Percentiles rank a stretch among this genome's conserved stretches.
These are phyloP conservation scores for Rhizopogon vesiculosus DNA, from an alignment of 768 basidiomycete species.

Conservation along the genomic window DNA sequence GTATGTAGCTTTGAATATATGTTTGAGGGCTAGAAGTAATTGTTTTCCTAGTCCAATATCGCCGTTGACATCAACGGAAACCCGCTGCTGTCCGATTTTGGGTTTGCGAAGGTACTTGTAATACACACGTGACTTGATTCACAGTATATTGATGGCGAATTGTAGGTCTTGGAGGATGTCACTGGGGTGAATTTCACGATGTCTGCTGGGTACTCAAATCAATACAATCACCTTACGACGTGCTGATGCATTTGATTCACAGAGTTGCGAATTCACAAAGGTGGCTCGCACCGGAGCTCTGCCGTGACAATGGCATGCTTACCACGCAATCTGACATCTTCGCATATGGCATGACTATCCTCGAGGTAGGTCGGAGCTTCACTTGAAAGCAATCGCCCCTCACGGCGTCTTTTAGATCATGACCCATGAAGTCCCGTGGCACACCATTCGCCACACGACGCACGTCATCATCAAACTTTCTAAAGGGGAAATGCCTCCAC, in stretches of 20 bases:
- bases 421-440: conserved; percentile 50
- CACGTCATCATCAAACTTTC: conserved; percentile 43
- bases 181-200: conserved; percentile 56
- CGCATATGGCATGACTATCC: conserved; percentile 51
- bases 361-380: conserved; percentile 43
- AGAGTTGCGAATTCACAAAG: conserved; percentile 30
- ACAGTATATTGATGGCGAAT: conserved; percentile 1
- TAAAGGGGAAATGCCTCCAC: conserved; percentile 36
- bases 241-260: not conserved
- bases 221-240: not conserved
- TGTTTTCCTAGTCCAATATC: conserved; percentile 38
- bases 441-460: conserved; percentile 45
- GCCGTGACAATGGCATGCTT: conserved; percentile 42
- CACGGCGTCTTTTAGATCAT: conserved; percentile 32
- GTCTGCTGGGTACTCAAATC: conserved; percentile 22
- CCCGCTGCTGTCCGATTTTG: conserved; percentile 54
- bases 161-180: conserved; percentile 51
- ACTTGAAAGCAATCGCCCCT: no score
- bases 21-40: not conserved
- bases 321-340: conserved; percentile 49
- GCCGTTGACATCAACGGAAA: conserved; percentile 38
- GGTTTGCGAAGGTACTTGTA: conserved; percentile 43
- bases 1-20: conserved; percentile 23
- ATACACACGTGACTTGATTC: not conserved
- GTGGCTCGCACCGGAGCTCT: conserved; percentile 57